Evolutionary conservation across 257 asterid species (phyloP).

Genomic region (Verbascum thapsus): DNA sequence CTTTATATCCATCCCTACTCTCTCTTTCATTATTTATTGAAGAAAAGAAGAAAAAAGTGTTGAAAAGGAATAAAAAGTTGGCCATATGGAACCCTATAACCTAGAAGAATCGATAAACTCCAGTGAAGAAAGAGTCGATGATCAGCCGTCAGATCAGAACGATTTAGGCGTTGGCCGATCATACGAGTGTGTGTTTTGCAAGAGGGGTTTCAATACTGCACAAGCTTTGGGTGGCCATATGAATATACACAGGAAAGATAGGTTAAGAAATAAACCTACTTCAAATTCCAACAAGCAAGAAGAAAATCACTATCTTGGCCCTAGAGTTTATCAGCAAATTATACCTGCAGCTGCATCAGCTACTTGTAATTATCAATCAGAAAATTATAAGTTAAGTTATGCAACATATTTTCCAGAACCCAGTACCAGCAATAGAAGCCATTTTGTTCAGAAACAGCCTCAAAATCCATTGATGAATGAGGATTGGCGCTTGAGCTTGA

Average conservation of each 20-base stretch:
- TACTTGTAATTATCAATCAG: too few relatives aligned
- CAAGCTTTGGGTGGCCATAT: slow-evolving; percentile 72
- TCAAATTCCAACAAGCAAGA: slow-evolving; percentile 2
- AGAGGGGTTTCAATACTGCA: slow-evolving; percentile 64
- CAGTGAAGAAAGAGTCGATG: neutral
- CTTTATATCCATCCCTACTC: too few relatives aligned
- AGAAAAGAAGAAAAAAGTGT: too few relatives aligned
- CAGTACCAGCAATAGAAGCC: slow-evolving; percentile 13
- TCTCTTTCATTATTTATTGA: too few relatives aligned
- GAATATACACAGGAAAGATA: slow-evolving; percentile 60
- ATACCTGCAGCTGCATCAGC: too few relatives aligned
- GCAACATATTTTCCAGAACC: slow-evolving; percentile 26
- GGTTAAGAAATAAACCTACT: slow-evolving; percentile 32
- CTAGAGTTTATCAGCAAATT: slow-evolving; percentile 18
- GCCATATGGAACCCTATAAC: neutral
- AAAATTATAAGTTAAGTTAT: neutral
- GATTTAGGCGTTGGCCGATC: slow-evolving; percentile 45
- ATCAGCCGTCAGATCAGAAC: slow-evolving; percentile 8
- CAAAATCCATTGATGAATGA: slow-evolving; percentile 19
- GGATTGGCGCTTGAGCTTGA: slow-evolving; percentile 33
- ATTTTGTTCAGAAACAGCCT: neutral
- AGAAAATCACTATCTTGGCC: slow-evolving; percentile 3
- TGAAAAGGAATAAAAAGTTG: neutral
- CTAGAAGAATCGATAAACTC: slow-evolving; percentile 23
- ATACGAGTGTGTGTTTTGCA: slow-evolving; percentile 62